These are phyloP conservation scores for Naematelia encephala DNA, from an alignment of 768 basidiomycete species.

Conservation along the genomic window DNA sequence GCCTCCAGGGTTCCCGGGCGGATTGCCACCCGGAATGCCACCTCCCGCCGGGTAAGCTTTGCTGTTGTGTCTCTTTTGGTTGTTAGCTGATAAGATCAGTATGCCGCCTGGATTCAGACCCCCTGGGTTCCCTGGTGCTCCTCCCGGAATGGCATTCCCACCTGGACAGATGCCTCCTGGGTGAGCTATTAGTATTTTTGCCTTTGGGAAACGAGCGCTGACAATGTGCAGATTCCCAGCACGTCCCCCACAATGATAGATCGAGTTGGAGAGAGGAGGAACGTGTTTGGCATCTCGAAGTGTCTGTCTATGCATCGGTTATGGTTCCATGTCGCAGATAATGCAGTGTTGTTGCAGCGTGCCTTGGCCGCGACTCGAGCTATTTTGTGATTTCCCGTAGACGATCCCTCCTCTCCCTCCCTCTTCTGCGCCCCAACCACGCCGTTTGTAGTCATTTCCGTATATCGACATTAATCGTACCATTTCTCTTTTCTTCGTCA, in stretches of 20 bases:
- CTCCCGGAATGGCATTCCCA: conserved; percentile 46
- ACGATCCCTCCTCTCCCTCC: too few relatives aligned
- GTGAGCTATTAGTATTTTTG: conserved; percentile 23
- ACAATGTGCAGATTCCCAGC: conserved; percentile 30
- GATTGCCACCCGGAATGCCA: conserved; percentile 49
- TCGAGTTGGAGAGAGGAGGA: background rate
- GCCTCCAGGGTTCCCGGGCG: conserved; percentile 49
- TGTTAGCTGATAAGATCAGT: conserved; percentile 13
- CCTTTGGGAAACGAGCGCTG: conserved; percentile 6
- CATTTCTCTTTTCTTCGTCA: too few relatives aligned
- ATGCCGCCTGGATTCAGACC: conserved; percentile 50
- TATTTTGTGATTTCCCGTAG: too few relatives aligned
- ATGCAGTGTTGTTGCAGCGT: background rate
- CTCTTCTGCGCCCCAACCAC: too few relatives aligned
- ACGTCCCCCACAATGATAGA: conserved; percentile 38
- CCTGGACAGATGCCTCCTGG: conserved; percentile 51
- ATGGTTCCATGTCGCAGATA: background rate
- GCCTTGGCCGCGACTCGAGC: too few relatives aligned
- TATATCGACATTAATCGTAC: too few relatives aligned
- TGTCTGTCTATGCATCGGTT: background rate
- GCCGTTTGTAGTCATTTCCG: too few relatives aligned
- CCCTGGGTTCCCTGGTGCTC: conserved; percentile 44
- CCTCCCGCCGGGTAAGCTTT: conserved; percentile 41
- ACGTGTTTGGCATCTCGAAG: background rate
- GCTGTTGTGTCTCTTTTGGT: background rate